Evolutionary conservation across 2,329 filamentous ascomycete species (phyloP), one percentile per base, ranked within the genome.

Genomic region (Chaetomiaceae sp.): DNA sequence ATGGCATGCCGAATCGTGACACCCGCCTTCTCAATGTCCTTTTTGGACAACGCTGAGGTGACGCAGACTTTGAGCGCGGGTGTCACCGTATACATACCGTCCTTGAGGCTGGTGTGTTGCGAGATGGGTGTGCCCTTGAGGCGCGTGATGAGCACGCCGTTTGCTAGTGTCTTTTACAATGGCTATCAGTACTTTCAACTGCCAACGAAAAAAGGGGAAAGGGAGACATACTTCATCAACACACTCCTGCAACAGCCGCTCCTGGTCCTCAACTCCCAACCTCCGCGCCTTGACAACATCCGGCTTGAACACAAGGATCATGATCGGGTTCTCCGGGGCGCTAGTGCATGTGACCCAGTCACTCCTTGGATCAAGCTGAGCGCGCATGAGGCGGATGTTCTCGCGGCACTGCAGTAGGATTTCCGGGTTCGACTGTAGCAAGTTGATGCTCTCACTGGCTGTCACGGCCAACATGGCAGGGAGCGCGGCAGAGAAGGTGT

Each of bases 381-480:
- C 83, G 65, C 85, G 83, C 86, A 99, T 90, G 0, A 84, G 79
- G 67, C 84, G 87, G 67, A 91, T 90, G 64, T 95, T 92, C 61
- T 97, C 92, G 48, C 91, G 81, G 64, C 95, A 82, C 60, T 86
- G 85, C 1, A 76, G 73, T 47, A 97, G 73, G 33, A 95, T 84
- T 53, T 95, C 89, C 0, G 92, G 91, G 65, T 87, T 90, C 37
- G 87, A 87, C 70, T 96, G 90, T 46, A 99, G 77, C 61, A 97
- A 75, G 51, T 85, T 84, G 53, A 97, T 80, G 1, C 90, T 92
- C 72, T 96, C 94, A 66, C 89, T 95, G 1, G 92, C 90, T 0
- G 91, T 96, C n/a, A 95, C 95, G 16, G 94, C 90, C 48, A 96
- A 77, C 75, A 99, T 87, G 18, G 94, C 94, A 4, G 94, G 94